Evolutionary conservation across 1,284 basidiomycete genomes (phyloP).

Genomic region (Moesziomyces parantarcticus): DNA sequence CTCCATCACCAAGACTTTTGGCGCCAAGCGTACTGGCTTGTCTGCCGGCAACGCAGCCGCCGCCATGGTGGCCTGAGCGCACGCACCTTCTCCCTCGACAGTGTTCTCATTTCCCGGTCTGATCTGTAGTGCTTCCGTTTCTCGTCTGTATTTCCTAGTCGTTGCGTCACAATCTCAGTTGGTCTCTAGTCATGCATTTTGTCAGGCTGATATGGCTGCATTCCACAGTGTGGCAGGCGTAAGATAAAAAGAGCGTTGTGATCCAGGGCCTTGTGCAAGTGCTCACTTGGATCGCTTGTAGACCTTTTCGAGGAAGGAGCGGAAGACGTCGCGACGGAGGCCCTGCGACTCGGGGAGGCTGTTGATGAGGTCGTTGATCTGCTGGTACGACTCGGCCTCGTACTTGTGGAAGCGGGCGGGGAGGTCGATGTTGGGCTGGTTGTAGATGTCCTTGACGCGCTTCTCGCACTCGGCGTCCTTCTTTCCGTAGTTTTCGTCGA

Average conservation of each 20-base stretch:
- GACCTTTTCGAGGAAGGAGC: slow-evolving; percentile 86
- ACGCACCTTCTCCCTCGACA: not conserved
- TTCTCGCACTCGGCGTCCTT: slow-evolving; percentile 78
- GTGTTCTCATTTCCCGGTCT: slow-evolving; percentile 1
- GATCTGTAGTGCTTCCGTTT: slow-evolving; percentile 3
- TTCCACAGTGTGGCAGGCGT: not conserved
- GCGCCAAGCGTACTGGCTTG: slow-evolving; percentile 18
- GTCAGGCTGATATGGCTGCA: not conserved
- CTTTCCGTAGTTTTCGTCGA: slow-evolving; percentile 84
- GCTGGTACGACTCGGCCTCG: slow-evolving; percentile 79
- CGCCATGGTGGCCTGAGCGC: slow-evolving; percentile 26
- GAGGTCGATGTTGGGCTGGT: slow-evolving; percentile 76
- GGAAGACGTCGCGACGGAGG: slow-evolving; percentile 84
- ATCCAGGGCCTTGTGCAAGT: no score
- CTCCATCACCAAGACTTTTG: slow-evolving; percentile 63
- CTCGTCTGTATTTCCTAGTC: slow-evolving; percentile 5
- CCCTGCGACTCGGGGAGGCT: slow-evolving; percentile 56
- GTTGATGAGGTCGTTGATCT: slow-evolving; percentile 63
- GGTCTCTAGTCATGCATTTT: not conserved
- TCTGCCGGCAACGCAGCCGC: slow-evolving; percentile 16
- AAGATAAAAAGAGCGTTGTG: no score
- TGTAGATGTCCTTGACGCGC: slow-evolving; percentile 81
- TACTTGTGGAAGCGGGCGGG: slow-evolving; percentile 77
- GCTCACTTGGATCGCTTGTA: slow-evolving; percentile 74
- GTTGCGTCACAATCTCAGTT: not conserved